phyloP scores from a whole-genome alignment of 106 monocot genomes.

The Alisma plantagoaquatica region DNA sequence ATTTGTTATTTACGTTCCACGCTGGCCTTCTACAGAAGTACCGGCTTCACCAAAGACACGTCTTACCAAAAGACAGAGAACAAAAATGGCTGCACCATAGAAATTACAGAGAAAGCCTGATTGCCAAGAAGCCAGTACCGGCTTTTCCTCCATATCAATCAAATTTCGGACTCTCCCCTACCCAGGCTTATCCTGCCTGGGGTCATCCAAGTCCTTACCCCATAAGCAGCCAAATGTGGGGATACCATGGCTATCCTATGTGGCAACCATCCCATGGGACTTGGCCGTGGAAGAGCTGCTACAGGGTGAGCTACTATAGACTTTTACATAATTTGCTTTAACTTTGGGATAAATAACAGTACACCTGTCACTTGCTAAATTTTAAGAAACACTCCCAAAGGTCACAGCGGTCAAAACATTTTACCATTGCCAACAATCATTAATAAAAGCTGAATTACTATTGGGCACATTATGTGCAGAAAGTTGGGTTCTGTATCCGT shows the following conservation, averaged over 20 bases:
- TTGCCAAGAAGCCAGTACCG: slow-evolving; percentile 32
- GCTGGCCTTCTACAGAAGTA: slow-evolving; percentile 54
- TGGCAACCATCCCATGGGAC: slow-evolving; percentile 46
- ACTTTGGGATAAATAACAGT: too few species aligned
- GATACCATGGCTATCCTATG: slow-evolving; percentile 16
- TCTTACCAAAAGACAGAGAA: slow-evolving; percentile 41
- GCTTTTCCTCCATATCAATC: slow-evolving; percentile 28
- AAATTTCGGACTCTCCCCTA: slow-evolving; percentile 19
- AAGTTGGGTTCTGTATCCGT: too few species aligned
- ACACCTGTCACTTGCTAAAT: too few species aligned
- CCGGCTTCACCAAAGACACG: slow-evolving; percentile 53
- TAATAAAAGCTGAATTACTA: too few species aligned
- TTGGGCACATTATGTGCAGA: too few species aligned
- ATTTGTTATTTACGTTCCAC: too few species aligned
- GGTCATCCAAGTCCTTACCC: slow-evolving; percentile 32
- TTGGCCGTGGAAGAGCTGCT: slow-evolving; percentile 48
- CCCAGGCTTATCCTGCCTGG: slow-evolving; percentile 38
- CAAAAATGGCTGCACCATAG: slow-evolving; percentile 27
- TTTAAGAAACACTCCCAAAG: too few species aligned
- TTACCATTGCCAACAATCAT: too few species aligned
- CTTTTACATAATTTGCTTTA: too few species aligned
- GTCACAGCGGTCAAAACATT: too few species aligned
- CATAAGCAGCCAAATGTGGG: slow-evolving; percentile 27
- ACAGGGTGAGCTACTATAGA: too few species aligned
- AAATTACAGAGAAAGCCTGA: slow-evolving; percentile 14